Conservation (phyloP, 768 basidiomycete species). For the Cytidiella melzeri region DNA sequence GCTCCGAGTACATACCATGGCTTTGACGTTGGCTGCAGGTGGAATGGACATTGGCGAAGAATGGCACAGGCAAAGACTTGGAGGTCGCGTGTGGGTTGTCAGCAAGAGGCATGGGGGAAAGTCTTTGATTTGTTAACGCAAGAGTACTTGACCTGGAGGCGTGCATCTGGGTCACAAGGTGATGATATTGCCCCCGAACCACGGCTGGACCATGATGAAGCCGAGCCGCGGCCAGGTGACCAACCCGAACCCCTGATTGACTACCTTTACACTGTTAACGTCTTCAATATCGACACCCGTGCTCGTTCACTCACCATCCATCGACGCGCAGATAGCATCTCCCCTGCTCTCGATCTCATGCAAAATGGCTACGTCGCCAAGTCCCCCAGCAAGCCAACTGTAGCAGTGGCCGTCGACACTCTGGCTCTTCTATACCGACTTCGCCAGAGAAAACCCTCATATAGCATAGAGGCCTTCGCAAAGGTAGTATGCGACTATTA, state of each 20-base stretch:
- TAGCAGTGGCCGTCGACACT: slow-evolving; percentile 9
- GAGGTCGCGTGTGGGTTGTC: background rate
- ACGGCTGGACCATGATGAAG: background rate
- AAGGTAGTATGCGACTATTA: slow-evolving; percentile 13
- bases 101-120: background rate
- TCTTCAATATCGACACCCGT: background rate
- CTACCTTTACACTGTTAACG: background rate
- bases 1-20: background rate
- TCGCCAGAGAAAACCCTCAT: slow-evolving; percentile 8
- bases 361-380: slow-evolving; percentile 5
- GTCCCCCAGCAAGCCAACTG: background rate
- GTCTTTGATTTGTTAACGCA: background rate
- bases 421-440: slow-evolving; percentile 5
- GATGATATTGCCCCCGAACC: background rate
- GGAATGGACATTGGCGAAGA: background rate
- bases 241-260: too few species aligned
- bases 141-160: background rate
- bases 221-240: too few species aligned
- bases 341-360: slow-evolving; percentile 10
- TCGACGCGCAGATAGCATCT: slow-evolving; percentile 2
- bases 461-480: slow-evolving; percentile 12
- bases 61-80: background rate
- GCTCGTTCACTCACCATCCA: background rate
- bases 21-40: background rate
- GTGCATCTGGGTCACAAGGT: background rate